Evolutionary conservation across 129 eudicot genomes (phyloP), one percentile per base, ranked within the genome.

Genomic region (Arctium minus): DNA sequence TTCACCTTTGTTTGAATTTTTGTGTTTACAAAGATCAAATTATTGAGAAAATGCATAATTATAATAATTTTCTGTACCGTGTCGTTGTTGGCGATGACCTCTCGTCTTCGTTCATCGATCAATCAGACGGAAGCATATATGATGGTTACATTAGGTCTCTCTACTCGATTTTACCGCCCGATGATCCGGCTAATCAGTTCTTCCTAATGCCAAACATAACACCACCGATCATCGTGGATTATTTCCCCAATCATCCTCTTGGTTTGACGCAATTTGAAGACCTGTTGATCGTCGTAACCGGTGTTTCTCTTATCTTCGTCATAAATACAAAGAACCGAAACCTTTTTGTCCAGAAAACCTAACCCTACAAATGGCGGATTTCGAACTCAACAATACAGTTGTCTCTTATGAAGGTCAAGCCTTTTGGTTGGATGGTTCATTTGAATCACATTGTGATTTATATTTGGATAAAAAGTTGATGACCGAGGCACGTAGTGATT

Each of bases 291-390:
- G 85, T 69, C 79, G 81, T 72, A 31, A 46, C 12, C 15, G 31
- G 80, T 85, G 87, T 42, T 80, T 91, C 72, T 64, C 91, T 18
- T 88, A 84, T 56, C 90, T 91, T 67, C 78, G 62, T 11, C 80
- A 79, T 8, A 68, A 76, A 5, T 68, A 83, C 81, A 84, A 84
- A 50, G 89, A 85, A 81, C 87, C 89, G 2, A 82, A 87, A 62
- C 64, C 86, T 67, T 89, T 91, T 17, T 89, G 95, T 32, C 89
- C 87, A 62, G 91, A 91, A 86, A 91, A 91, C 78, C 72, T 86
- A n/a, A 87, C 82, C 60, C 91, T 91, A 71, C 88, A 85, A 33
- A 79, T 87, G 76, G 82, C 86, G 29, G 87, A 91, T 78, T 11
- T 27, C 18, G 89, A 89, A 32, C 80, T 91, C 71, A 84, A 76